Evolutionary conservation across 345 rosid genomes (phyloP).

Genomic region (Lepidium sativum): DNA sequence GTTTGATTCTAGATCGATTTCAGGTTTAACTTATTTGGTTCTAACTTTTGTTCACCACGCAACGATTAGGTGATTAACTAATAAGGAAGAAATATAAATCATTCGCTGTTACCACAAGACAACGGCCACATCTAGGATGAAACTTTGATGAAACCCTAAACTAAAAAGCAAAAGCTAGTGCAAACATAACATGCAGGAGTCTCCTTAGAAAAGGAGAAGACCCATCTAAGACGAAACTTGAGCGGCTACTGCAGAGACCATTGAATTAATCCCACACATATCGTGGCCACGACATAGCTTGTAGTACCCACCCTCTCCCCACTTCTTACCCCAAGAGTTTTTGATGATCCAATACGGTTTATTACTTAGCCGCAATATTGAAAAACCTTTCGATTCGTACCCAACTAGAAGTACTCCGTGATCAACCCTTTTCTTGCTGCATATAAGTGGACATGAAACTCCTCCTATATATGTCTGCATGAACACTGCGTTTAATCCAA

Average conservation of each 20-base stretch:
- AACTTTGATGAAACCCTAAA: too few relatives aligned
- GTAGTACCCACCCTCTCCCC: conserved; percentile 86
- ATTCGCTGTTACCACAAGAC: too few relatives aligned
- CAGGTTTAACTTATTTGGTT: too few relatives aligned
- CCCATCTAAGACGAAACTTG: conserved; percentile 24
- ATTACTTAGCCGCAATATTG: conserved; percentile 53
- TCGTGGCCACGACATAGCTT: conserved; percentile 65
- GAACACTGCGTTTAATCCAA: conserved; percentile 69
- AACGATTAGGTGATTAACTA: too few relatives aligned
- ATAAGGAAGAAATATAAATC: too few relatives aligned
- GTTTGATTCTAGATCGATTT: too few relatives aligned
- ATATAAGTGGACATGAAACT: conserved; percentile 80
- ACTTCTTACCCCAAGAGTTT: conserved; percentile 81
- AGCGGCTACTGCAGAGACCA: conserved; percentile 81
- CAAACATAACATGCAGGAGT: too few relatives aligned
- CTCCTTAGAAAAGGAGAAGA: neutral
- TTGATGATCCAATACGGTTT: conserved; percentile 81
- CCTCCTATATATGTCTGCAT: conserved; percentile 94
- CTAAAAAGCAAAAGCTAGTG: too few relatives aligned
- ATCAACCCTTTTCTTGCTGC: conserved; percentile 59
- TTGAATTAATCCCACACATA: conserved; percentile 71
- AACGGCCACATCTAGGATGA: too few relatives aligned
- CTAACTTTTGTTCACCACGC: too few relatives aligned
- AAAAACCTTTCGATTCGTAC: conserved; percentile 70
- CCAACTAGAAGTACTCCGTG: conserved; percentile 81